Evolutionary conservation across 192 early-diverging fungal species (phyloP).

Genomic region (Phlyctochytrium arcticum): DNA sequence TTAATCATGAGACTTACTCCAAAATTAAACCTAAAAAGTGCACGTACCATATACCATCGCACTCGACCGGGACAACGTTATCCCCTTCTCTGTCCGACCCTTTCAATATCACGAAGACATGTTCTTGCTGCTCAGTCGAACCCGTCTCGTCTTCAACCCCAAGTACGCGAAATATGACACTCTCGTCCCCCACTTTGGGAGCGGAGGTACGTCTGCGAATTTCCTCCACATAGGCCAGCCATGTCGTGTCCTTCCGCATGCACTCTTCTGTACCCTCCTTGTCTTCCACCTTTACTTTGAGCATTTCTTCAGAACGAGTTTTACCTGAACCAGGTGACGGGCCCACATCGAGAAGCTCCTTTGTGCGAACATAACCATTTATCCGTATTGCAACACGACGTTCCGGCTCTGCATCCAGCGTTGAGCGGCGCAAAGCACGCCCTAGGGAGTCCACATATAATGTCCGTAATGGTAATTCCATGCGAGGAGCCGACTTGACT

Average conservation of each 20-base stretch:
- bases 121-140: background rate
- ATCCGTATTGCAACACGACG: background rate
- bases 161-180: background rate
- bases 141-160: background rate
- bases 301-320: background rate
- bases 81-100: conserved; percentile 19
- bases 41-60: conserved; percentile 21
- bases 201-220: background rate
- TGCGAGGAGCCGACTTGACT: conserved; percentile 9
- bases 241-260: background rate
- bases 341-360: conserved; percentile 1
- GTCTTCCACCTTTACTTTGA: background rate
- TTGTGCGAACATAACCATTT: conserved; percentile 8
- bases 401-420: background rate
- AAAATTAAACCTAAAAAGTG: too few relatives aligned
- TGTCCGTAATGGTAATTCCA: background rate
- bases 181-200: background rate
- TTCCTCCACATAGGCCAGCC: conserved; percentile 14
- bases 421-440: background rate
- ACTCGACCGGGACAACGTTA: conserved; percentile 7
- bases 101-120: conserved; percentile 6
- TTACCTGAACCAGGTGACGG: background rate
- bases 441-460: background rate
- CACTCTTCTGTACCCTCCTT: background rate
- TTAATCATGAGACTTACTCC: too few relatives aligned